These are phyloP conservation scores for Pseudonitzschia pungens DNA, from an alignment of 108 stramenopile genomes.

Conservation along the genomic window DNA sequence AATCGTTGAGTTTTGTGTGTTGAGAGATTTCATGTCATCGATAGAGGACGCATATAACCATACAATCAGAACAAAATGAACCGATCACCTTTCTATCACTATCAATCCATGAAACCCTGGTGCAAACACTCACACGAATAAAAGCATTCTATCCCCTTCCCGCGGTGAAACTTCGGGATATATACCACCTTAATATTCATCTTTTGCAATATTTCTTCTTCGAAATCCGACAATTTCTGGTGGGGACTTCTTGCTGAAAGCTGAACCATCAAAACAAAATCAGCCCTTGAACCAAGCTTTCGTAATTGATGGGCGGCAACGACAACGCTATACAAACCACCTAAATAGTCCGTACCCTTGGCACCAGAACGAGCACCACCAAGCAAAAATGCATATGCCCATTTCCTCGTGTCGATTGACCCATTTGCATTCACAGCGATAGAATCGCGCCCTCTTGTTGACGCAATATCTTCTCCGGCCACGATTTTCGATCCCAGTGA, in stretches of 20 bases:
- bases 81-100: neutral
- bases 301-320: conserved; percentile 38
- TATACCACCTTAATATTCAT: conserved; percentile 26
- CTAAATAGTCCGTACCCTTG: conserved; percentile 15
- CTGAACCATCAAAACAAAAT: conserved; percentile 52
- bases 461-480: neutral
- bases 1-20: too few species aligned
- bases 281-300: conserved; percentile 37
- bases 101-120: neutral
- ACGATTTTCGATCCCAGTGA: neutral
- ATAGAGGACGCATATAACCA: too few species aligned
- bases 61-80: too few species aligned
- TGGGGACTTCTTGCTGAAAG: conserved; percentile 29
- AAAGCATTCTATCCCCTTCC: conserved; percentile 33
- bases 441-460: too few species aligned
- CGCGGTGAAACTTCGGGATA: conserved; percentile 21
- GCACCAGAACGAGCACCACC: conserved; percentile 28
- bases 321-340: conserved; percentile 44
- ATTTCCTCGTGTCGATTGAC: conserved; percentile 10
- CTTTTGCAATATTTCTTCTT: conserved; percentile 31
- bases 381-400: conserved; percentile 46
- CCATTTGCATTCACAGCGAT: too few species aligned
- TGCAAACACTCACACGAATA: conserved; percentile 11
- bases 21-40: too few species aligned
- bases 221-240: neutral